Evolutionary conservation across 2,329 filamentous ascomycete species (phyloP).

Genomic region (Pyrenochaeta sp.): DNA sequence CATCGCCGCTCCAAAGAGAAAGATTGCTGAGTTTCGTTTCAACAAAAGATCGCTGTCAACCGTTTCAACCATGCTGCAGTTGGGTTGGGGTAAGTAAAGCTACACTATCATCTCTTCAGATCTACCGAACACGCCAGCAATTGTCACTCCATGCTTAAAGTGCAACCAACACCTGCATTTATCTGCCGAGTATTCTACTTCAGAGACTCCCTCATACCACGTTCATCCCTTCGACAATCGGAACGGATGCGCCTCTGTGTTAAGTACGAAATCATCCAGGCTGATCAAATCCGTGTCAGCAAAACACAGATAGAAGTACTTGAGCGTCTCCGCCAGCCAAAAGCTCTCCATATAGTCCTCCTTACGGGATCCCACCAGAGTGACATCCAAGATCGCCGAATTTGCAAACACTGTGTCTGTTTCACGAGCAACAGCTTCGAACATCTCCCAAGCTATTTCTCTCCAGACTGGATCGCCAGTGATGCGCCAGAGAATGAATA

Average conservation of each 20-base stretch:
- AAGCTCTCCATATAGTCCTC: slow-evolving; percentile 58
- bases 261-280: slow-evolving; percentile 57
- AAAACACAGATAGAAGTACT: slow-evolving; percentile 58
- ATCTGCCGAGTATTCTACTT: no score
- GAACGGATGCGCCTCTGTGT: slow-evolving; percentile 58
- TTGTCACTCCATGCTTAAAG: background rate
- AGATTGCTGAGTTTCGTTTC: slow-evolving; percentile 15
- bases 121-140: no score
- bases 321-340: slow-evolving; percentile 58
- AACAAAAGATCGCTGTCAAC: no score
- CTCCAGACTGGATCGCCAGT: slow-evolving; percentile 58
- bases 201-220: slow-evolving; percentile 10
- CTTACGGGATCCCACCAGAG: slow-evolving; percentile 34
- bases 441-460: slow-evolving; percentile 57
- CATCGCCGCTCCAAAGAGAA: slow-evolving; percentile 10
- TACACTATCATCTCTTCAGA: no score
- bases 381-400: slow-evolving; percentile 54
- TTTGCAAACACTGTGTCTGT: slow-evolving; percentile 52
- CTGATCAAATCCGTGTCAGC: slow-evolving; percentile 52
- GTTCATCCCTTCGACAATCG: slow-evolving; percentile 19
- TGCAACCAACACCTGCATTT: no score
- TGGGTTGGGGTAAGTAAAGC: no score
- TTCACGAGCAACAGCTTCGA: slow-evolving; percentile 49
- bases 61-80: no score
- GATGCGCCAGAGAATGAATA: slow-evolving; percentile 66